A percentile compares a stretch with the other conserved stretches of the same genome.
phyloP scores from a whole-genome alignment of 1,139 yeast species.

The Arxiozyma telluris region DNA sequence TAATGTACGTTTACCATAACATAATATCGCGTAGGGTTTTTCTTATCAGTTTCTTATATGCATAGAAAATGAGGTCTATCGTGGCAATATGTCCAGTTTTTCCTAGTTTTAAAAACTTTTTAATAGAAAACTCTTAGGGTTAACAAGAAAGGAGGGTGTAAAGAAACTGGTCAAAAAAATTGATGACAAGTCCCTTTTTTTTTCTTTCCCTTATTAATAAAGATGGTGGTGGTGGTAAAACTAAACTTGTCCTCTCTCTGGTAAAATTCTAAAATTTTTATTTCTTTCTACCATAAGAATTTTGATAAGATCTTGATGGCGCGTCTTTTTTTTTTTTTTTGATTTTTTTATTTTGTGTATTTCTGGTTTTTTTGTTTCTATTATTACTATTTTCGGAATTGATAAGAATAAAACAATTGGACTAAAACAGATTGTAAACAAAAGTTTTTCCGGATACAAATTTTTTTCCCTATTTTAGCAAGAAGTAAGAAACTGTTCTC shows the following conservation, averaged over 20 bases:
- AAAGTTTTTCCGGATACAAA: background rate
- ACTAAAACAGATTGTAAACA: background rate
- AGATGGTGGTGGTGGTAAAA: too few relatives aligned
- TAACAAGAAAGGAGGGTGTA: too few relatives aligned
- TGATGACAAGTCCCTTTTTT: background rate
- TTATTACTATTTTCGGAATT: background rate
- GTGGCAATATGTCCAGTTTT: background rate
- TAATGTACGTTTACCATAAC: background rate
- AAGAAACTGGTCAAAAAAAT: too few relatives aligned
- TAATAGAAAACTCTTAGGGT: background rate
- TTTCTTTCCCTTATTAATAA: too few relatives aligned
- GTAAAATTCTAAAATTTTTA: too few relatives aligned
- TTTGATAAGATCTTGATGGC: background rate
- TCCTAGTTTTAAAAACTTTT: background rate
- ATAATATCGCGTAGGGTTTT: too few relatives aligned
- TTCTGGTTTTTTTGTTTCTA: background rate
- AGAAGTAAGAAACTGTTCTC: background rate
- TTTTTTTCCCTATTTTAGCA: background rate
- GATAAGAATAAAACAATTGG: background rate
- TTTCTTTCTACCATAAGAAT: background rate
- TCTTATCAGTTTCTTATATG: background rate
- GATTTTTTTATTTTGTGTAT: too few relatives aligned
- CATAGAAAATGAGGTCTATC: background rate
- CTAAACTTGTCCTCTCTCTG: too few relatives aligned
- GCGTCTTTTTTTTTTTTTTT: background rate